These are phyloP conservation scores for Gymnopilus junonius DNA, from an alignment of 768 basidiomycete genomes.

Conservation along the genomic window DNA sequence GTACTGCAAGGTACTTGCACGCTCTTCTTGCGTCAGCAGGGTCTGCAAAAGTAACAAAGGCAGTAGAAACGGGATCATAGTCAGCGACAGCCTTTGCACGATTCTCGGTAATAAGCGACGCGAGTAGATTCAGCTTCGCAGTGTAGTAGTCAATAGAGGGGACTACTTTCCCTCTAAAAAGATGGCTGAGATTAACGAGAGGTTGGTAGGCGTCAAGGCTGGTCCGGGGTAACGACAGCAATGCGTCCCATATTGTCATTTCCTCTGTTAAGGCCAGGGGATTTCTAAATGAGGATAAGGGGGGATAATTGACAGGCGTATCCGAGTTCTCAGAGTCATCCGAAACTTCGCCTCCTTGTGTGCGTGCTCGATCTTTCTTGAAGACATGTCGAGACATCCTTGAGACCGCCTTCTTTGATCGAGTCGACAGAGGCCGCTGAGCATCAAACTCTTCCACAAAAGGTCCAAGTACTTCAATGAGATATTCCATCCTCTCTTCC, in stretches of 20 bases:
- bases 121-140: conserved; percentile 72
- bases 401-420: conserved; percentile 37
- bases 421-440: conserved; percentile 29
- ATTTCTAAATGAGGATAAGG: conserved; percentile 15
- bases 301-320: conserved; percentile 28
- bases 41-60: conserved; percentile 80
- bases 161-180: conserved; percentile 72
- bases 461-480: conserved; percentile 56
- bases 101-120: conserved; percentile 71
- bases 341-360: conserved; percentile 19
- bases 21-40: conserved; percentile 69
- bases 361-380: conserved; percentile 35
- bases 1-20: conserved; percentile 74
- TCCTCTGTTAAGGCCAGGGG: conserved; percentile 12
- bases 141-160: conserved; percentile 85
- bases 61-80: conserved; percentile 73
- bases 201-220: conserved; percentile 80
- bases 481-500: conserved; percentile 49
- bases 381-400: conserved; percentile 40
- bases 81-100: conserved; percentile 59
- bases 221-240: conserved; percentile 66
- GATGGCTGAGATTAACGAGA: conserved; percentile 66
- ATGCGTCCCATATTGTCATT: conserved; percentile 74
- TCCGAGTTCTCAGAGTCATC: conserved; percentile 31
- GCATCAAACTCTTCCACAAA: conserved; percentile 56